A percentile compares a stretch with the other conserved stretches of the same genome.
phyloP scores from a whole-genome alignment of 805 yeast genomes.

The Candida lessepsii region DNA sequence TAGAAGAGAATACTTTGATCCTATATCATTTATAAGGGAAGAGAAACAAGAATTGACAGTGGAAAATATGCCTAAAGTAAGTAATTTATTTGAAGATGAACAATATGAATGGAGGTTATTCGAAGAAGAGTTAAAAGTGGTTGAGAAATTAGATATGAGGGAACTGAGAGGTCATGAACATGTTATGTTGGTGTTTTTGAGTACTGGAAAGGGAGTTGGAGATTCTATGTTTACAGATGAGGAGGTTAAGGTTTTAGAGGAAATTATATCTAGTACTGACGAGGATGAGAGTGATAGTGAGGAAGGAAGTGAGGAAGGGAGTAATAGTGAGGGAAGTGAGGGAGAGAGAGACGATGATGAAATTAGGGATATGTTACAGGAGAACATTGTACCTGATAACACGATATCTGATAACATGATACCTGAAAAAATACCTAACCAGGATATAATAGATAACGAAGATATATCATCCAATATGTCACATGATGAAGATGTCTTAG shows the following conservation, averaged over 20 bases:
- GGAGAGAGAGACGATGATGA: too few species aligned
- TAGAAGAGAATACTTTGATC: neutral
- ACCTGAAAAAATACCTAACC: too few species aligned
- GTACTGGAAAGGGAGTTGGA: constrained; percentile 13
- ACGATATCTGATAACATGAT: too few species aligned
- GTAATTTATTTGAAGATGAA: constrained; percentile 13
- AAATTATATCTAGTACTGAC: neutral
- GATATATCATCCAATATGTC: too few species aligned
- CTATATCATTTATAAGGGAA: neutral
- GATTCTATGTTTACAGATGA: constrained; percentile 11
- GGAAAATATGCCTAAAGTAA: constrained; percentile 8
- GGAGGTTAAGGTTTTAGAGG: constrained; percentile 6
- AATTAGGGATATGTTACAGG: too few species aligned
- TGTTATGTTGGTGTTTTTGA: constrained; percentile 17
- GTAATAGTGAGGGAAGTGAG: neutral
- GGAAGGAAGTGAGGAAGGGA: neutral
- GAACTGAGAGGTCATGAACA: constrained; percentile 20
- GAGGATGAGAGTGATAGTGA: neutral
- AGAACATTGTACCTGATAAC: too few species aligned
- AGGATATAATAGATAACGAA: too few species aligned
- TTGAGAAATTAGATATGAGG: constrained; percentile 16
- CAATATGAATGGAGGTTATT: constrained; percentile 11
- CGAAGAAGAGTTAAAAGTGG: constrained; percentile 11
- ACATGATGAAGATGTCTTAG: too few species aligned
- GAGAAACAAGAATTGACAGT: constrained; percentile 1